Percentiles rank a stretch among this genome's conserved stretches.
phyloP scores from a whole-genome alignment of 2,329 filamentous ascomycete species.

The Claviceps capensis region DNA sequence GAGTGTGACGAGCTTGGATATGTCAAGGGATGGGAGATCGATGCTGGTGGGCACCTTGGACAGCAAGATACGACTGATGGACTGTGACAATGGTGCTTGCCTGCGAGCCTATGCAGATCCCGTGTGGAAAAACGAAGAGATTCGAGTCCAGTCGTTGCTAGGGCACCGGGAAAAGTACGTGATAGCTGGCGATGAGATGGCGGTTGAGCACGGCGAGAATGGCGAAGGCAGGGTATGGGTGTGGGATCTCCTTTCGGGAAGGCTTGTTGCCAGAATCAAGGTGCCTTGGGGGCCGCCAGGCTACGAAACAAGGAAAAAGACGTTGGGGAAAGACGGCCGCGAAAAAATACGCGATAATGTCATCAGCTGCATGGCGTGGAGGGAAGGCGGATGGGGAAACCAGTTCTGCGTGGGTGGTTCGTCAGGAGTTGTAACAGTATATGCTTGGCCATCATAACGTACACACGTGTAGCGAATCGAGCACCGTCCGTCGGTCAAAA shows the following conservation, averaged over 20 bases:
- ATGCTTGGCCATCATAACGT: constrained; percentile 26
- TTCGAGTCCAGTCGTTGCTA: constrained; percentile 63
- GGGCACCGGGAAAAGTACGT: constrained; percentile 67
- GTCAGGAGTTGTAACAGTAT: constrained; percentile 51
- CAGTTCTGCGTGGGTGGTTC: constrained; percentile 54
- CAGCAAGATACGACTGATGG: constrained; percentile 65
- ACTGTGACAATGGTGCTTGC: constrained; percentile 59
- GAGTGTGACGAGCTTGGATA: constrained; percentile 59
- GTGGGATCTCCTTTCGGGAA: constrained; percentile 74
- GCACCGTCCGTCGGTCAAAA: neutral
- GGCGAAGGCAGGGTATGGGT: constrained; percentile 53
- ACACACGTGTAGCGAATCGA: neutral
- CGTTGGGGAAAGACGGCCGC: constrained; percentile 45
- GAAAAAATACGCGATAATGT: constrained; percentile 46
- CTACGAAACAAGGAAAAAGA: constrained; percentile 33
- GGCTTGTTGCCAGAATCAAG: constrained; percentile 46
- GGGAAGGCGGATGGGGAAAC: constrained; percentile 46
- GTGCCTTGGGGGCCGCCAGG: constrained; percentile 43
- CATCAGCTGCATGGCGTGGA: constrained; percentile 49
- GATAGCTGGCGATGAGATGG: constrained; percentile 64
- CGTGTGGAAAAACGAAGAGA: constrained; percentile 47
- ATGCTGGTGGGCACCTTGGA: constrained; percentile 66
- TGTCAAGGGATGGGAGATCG: constrained; percentile 60
- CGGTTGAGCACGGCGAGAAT: constrained; percentile 11
- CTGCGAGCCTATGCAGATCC: constrained; percentile 55